A percentile compares a stretch with the other conserved stretches of the same genome.
Evolutionary conservation across 2,329 filamentous ascomycete genomes (phyloP).

Genomic region (Colletotrichum spinosum): DNA sequence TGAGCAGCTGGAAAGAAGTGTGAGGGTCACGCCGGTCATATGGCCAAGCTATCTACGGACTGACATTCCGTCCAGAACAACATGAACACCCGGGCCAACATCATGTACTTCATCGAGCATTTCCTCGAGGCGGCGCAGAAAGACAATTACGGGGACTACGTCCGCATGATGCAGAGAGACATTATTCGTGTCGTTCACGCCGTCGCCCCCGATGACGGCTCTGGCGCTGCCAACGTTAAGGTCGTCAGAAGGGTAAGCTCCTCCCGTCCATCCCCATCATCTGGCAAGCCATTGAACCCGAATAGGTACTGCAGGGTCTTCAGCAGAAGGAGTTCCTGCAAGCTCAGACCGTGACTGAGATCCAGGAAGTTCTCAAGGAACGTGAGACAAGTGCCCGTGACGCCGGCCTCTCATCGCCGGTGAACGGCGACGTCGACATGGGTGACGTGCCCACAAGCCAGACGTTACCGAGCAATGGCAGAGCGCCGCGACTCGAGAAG

Average conservation of each 20-base stretch:
- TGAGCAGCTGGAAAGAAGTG: constrained; percentile 90
- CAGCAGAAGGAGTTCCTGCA: constrained; percentile 79
- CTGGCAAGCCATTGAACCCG: constrained; percentile 16
- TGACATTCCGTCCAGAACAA: constrained; percentile 70
- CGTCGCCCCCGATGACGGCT: constrained; percentile 87
- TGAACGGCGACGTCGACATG: constrained; percentile 54
- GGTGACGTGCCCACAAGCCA: constrained; percentile 55
- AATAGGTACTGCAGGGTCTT: constrained; percentile 75
- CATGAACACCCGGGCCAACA: constrained; percentile 97
- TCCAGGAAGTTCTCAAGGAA: constrained; percentile 85
- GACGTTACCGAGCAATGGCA: constrained; percentile 51
- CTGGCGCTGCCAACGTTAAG: constrained; percentile 92
- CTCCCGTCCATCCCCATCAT: not conserved
- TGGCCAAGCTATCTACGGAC: not conserved
- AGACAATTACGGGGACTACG: constrained; percentile 82
- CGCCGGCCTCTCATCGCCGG: constrained; percentile 63
- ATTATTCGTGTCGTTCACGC: constrained; percentile 92
- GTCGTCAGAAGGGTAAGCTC: constrained; percentile 81
- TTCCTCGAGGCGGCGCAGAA: constrained; percentile 88
- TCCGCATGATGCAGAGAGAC: constrained; percentile 94
- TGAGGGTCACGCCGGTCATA: constrained; percentile 50
- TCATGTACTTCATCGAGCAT: constrained; percentile 98
- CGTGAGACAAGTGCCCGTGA: constrained; percentile 75
- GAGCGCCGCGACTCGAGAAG: constrained; percentile 72
- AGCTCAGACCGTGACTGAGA: constrained; percentile 79